Percentiles rank a stretch among this genome's conserved stretches.
Evolutionary conservation across 2,329 filamentous ascomycete genomes (phyloP).

Genomic region (Arthrocladium fulminans): DNA sequence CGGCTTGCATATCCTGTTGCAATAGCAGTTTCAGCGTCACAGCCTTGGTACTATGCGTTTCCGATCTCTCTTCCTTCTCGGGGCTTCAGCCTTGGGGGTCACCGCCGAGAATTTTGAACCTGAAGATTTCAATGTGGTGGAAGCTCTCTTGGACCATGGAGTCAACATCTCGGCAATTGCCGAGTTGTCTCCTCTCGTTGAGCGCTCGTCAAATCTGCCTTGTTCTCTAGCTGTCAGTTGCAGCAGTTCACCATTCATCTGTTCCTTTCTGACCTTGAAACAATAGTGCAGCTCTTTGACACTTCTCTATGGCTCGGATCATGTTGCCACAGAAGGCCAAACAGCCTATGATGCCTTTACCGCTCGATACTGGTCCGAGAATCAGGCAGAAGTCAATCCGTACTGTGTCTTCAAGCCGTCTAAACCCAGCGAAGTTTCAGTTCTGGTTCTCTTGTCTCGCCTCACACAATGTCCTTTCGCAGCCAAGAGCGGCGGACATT

Average conservation of each 20-base stretch:
- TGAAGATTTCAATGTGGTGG: conserved; percentile 14
- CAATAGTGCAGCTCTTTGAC: conserved; percentile 12
- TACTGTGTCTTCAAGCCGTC: conserved; percentile 24
- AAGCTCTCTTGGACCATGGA: conserved; percentile 13
- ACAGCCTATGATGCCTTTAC: conserved; percentile 20
- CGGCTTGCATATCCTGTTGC: too few species aligned
- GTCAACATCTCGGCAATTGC: conserved; percentile 12
- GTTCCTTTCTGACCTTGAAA: too few species aligned
- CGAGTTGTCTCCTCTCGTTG: not conserved
- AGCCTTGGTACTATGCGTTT: too few species aligned
- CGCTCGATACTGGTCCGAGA: conserved; percentile 27
- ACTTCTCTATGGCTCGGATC: conserved; percentile 13
- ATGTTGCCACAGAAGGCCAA: conserved; percentile 10
- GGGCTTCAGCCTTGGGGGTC: conserved; percentile 13
- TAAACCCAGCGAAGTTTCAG: conserved; percentile 25
- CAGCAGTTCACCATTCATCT: too few species aligned
- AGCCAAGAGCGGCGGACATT: conserved; percentile 50
- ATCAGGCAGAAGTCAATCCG: conserved; percentile 1
- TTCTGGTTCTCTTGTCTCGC: conserved; percentile 25
- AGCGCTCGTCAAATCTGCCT: conserved; percentile 7
- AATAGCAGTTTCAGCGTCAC: too few species aligned
- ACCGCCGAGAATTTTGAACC: conserved; percentile 12
- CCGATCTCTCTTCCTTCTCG: too few species aligned
- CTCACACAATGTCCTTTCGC: conserved; percentile 39
- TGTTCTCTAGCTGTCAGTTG: conserved; percentile 12